Percentiles rank a stretch among this genome's conserved stretches.
Conservation (phyloP, 805 yeast species). For the Candida stauntonica region DNA sequence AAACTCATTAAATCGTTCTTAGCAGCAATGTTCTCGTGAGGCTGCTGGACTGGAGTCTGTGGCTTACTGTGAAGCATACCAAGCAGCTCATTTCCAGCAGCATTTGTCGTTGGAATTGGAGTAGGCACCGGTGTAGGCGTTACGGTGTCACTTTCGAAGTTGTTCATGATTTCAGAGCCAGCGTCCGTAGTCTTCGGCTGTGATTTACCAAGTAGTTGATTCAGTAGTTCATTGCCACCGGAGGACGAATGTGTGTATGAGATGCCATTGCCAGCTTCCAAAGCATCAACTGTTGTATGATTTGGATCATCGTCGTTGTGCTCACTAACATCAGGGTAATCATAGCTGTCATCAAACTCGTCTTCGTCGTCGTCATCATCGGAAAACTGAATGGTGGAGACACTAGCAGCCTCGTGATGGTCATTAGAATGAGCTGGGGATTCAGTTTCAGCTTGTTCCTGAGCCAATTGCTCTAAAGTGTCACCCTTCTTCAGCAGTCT, state of each 20-base stretch:
- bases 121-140: slow-evolving; percentile 13
- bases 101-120: slow-evolving; percentile 1
- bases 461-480: slow-evolving; percentile 21
- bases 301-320: background rate
- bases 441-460: slow-evolving; percentile 1
- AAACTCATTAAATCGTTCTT: slow-evolving; percentile 12
- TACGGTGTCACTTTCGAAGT: background rate
- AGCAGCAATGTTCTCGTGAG: slow-evolving; percentile 5
- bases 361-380: slow-evolving; percentile 13
- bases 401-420: slow-evolving; percentile 8
- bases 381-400: slow-evolving; percentile 22
- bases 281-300: slow-evolving; percentile 1
- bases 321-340: no score
- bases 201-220: slow-evolving; percentile 3
- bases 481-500: slow-evolving; percentile 36
- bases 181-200: slow-evolving; percentile 1
- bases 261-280: background rate
- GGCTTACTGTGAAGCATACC: slow-evolving; percentile 10
- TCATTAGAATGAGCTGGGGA: background rate
- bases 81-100: slow-evolving; percentile 11
- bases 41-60: slow-evolving; percentile 1
- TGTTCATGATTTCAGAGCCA: slow-evolving; percentile 3
- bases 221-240: background rate
- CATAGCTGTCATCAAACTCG: slow-evolving; percentile 2
- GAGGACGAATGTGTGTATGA: slow-evolving; percentile 1